These are phyloP conservation scores for Acidiella bohemica DNA, from an alignment of 495 filamentous ascomycete genomes.

Conservation along the genomic window DNA sequence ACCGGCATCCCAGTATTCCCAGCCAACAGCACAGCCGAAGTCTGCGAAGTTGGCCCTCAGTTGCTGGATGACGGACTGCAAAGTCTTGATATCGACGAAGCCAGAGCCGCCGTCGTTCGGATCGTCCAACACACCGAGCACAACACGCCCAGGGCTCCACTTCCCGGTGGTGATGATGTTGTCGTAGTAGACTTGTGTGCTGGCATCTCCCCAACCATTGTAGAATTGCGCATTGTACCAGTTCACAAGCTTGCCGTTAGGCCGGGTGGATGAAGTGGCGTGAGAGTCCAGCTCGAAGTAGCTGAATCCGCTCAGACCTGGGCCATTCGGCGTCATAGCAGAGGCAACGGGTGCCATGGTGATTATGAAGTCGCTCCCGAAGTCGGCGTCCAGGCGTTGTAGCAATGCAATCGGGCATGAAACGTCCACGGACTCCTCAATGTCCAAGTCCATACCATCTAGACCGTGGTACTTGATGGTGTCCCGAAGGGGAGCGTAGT, in stretches of 20 bases:
- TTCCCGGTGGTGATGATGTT: constrained; percentile 43
- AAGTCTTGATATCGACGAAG: constrained; percentile 24
- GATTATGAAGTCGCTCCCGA: constrained; percentile 57
- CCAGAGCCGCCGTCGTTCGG: constrained; percentile 45
- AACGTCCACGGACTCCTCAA: constrained; percentile 66
- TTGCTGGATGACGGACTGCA: constrained; percentile 28
- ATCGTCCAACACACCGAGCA: constrained; percentile 60
- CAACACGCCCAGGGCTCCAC: constrained; percentile 51
- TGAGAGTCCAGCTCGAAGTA: constrained; percentile 54
- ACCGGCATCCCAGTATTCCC: constrained; percentile 57
- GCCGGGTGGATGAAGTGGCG: constrained; percentile 42
- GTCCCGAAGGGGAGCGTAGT: constrained; percentile 50
- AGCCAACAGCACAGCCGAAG: constrained; percentile 75
- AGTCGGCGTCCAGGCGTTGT: constrained; percentile 54
- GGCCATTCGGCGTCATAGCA: constrained; percentile 41
- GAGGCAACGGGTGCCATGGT: constrained; percentile 68
- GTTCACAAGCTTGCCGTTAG: constrained; percentile 9
- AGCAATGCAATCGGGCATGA: constrained; percentile 57
- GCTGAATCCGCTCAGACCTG: constrained; percentile 61
- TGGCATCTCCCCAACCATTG: constrained; percentile 59
- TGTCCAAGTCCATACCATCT: constrained; percentile 69
- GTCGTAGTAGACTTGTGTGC: constrained; percentile 47
- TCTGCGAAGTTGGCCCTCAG: constrained; percentile 41
- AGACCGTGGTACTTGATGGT: constrained; percentile 44
- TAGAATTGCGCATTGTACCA: constrained; percentile 88